These are phyloP conservation scores for Mortierella sp. DNA, from an alignment of 371 early-diverging fungal species.

Conservation along the genomic window DNA sequence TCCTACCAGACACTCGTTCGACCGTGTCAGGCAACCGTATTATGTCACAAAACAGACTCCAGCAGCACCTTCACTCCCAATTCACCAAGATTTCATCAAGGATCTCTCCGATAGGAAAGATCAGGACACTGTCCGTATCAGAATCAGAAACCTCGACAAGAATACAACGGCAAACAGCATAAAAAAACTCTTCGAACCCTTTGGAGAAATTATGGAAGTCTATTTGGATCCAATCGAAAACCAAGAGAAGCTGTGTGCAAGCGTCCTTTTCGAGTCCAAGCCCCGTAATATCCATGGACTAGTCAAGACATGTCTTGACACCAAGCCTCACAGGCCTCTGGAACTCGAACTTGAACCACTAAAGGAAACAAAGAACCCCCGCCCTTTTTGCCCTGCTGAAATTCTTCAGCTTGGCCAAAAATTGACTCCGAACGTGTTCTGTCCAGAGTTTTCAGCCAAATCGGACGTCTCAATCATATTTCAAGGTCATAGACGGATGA, in stretches of 20 bases:
- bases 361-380: no score
- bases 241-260: neutral
- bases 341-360: slow-evolving; percentile 7
- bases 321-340: neutral
- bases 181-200: slow-evolving; percentile 8
- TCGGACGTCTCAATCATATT: slow-evolving; percentile 14
- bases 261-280: slow-evolving; percentile 9
- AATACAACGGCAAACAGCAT: slow-evolving; percentile 10
- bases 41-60: neutral
- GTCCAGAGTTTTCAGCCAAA: slow-evolving; percentile 23
- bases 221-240: slow-evolving; percentile 14
- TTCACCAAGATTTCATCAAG: neutral
- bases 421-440: slow-evolving; percentile 11
- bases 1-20: no score
- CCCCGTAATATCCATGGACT: slow-evolving; percentile 21
- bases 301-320: neutral
- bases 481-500: slow-evolving; percentile 11
- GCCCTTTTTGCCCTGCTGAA: neutral
- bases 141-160: slow-evolving; percentile 13
- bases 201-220: slow-evolving; percentile 24
- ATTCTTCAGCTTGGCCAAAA: slow-evolving; percentile 36
- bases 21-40: no score
- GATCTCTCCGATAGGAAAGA: slow-evolving; percentile 2
- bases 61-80: neutral
- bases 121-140: slow-evolving; percentile 9